Conservation (phyloP, 495 filamentous ascomycete genomes). For the Penicillium riverlandense region DNA sequence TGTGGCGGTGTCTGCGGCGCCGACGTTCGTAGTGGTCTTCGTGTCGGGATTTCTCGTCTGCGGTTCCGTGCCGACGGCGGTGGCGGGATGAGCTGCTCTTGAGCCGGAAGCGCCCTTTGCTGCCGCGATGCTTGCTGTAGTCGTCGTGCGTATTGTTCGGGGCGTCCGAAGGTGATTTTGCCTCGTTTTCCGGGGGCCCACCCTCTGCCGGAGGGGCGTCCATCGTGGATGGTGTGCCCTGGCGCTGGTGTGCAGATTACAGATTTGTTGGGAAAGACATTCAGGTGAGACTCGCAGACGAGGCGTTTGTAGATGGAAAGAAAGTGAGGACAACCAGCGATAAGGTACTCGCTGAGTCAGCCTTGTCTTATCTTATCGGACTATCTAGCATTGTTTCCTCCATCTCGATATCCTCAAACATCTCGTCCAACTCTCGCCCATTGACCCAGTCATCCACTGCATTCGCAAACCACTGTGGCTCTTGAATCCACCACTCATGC, state of each 20-base stretch:
- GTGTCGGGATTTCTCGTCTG: neutral
- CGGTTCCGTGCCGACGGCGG: slow-evolving; percentile 17
- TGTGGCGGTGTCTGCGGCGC: slow-evolving; percentile 11
- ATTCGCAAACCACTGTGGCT: no score
- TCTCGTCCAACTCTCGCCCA: neutral
- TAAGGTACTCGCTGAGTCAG: neutral
- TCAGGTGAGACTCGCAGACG: no score
- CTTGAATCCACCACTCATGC: no score
- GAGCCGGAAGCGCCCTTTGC: slow-evolving; percentile 52
- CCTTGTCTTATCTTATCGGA: neutral
- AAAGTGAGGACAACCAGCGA: neutral
- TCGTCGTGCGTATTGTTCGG: slow-evolving; percentile 7
- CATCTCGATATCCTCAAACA: slow-evolving; percentile 1
- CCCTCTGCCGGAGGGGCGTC: neutral
- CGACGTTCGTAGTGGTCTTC: slow-evolving; percentile 19
- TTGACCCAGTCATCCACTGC: neutral
- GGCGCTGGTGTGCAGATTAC: no score
- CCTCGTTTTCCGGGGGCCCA: neutral
- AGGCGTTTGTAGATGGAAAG: no score
- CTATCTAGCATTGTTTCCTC: no score
- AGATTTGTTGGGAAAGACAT: no score
- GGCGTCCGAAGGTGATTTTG: neutral
- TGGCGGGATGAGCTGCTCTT: slow-evolving; percentile 31
- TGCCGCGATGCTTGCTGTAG: slow-evolving; percentile 7
- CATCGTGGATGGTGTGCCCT: no score